Evolutionary conservation across 805 yeast species (phyloP).

Genomic region (Hanseniaspora mollemarum): DNA sequence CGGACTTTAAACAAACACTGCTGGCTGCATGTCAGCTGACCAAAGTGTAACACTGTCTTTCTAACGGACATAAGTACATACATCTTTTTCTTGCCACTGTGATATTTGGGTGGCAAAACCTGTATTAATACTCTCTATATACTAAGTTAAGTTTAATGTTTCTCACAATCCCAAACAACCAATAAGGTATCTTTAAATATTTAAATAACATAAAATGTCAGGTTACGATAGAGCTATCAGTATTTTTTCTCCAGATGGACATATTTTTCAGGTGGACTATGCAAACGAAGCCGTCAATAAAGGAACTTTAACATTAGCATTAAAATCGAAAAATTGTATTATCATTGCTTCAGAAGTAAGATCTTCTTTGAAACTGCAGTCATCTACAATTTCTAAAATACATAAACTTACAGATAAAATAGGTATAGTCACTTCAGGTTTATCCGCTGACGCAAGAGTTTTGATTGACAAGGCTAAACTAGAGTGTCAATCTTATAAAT

Average conservation of each 20-base stretch:
- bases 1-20: too few species aligned
- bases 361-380: conserved; percentile 88
- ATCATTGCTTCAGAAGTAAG: conserved; percentile 95
- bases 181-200: background rate
- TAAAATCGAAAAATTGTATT: conserved; percentile 77
- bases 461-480: conserved; percentile 90
- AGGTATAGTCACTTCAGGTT: conserved; percentile 88
- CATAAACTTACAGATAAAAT: conserved; percentile 84
- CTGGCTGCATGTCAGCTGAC: too few species aligned
- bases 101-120: background rate
- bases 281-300: conserved; percentile 96
- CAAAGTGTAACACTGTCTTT: too few species aligned
- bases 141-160: too few species aligned
- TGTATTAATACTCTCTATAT: too few species aligned
- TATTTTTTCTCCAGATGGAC: conserved; percentile 98
- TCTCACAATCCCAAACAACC: too few species aligned
- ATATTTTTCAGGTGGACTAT: conserved; percentile 96
- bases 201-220: conserved; percentile 48
- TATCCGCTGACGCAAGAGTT: conserved; percentile 96
- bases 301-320: conserved; percentile 97
- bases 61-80: conserved; percentile 31
- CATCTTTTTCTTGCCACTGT: conserved; percentile 15
- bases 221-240: conserved; percentile 99
- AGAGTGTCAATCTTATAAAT: conserved; percentile 88
- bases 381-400: conserved; percentile 86